These are phyloP conservation scores for Hysterium pulicare DNA, from an alignment of 2,329 filamentous ascomycete genomes.

Conservation along the genomic window DNA sequence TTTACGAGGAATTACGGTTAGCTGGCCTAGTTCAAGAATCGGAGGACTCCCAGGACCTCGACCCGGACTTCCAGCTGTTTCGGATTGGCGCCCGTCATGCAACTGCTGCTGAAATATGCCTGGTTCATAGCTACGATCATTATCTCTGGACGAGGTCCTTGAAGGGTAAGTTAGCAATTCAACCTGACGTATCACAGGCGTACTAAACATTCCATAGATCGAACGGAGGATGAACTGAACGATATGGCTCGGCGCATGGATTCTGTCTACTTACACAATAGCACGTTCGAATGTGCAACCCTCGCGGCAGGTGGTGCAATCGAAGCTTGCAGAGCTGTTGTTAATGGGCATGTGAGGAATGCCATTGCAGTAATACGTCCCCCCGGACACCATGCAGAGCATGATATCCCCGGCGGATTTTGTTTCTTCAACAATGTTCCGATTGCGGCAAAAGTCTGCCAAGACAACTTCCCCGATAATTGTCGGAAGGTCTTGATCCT, in stretches of 20 bases:
- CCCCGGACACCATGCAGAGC: constrained; percentile 92
- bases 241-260: constrained; percentile 55
- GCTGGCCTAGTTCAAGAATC: constrained; percentile 70
- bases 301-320: constrained; percentile 91
- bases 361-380: constrained; percentile 93
- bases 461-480: constrained; percentile 70
- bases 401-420: constrained; percentile 82
- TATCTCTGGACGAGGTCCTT: constrained; percentile 71
- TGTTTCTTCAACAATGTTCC: constrained; percentile 98
- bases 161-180: constrained; percentile 33
- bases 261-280: constrained; percentile 62
- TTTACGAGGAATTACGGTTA: constrained; percentile 83
- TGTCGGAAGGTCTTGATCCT: constrained; percentile 90
- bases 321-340: constrained; percentile 90
- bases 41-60: constrained; percentile 49
- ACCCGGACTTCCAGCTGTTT: constrained; percentile 51
- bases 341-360: constrained; percentile 80
- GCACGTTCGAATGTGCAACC: constrained; percentile 76
- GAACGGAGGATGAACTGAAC: constrained; percentile 62
- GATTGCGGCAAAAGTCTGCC: constrained; percentile 84
- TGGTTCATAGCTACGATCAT: constrained; percentile 75
- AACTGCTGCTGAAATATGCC: constrained; percentile 72
- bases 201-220: constrained; percentile 19
- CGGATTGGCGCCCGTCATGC: constrained; percentile 77
- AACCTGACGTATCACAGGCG: constrained; percentile 3